phyloP scores from a whole-genome alignment of 1,284 basidiomycete species.

The Fistulina hepatica region DNA sequence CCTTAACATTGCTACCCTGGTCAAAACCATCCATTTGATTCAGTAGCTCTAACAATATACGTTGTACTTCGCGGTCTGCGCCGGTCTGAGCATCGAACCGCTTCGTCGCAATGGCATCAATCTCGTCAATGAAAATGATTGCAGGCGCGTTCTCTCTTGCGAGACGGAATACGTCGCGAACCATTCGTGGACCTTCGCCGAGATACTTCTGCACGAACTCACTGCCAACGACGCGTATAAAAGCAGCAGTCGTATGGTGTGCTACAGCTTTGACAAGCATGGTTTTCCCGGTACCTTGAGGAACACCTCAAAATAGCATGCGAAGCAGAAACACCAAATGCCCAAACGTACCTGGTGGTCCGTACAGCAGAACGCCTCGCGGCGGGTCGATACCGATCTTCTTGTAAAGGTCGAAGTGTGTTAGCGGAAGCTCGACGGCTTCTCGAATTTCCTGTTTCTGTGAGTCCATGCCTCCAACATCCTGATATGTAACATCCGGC shows the following conservation, averaged over 20 bases:
- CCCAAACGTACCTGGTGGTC: conserved; percentile 77
- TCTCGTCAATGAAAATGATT: conserved; percentile 99
- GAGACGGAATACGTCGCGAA: conserved; percentile 96
- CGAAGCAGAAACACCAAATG: not conserved
- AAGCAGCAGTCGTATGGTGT: conserved; percentile 92
- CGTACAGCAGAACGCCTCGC: conserved; percentile 86
- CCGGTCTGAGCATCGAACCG: conserved; percentile 99
- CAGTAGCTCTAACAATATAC: conserved; percentile 94
- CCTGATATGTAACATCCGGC: conserved; percentile 96
- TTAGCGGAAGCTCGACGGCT: conserved; percentile 96
- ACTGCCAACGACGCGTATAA: conserved; percentile 96
- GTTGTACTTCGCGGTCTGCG: conserved; percentile 97
- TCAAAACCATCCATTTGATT: conserved; percentile 99
- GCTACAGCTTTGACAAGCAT: conserved; percentile 99
- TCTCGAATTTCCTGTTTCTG: conserved; percentile 99
- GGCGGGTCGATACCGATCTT: conserved; percentile 99
- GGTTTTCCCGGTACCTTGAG: conserved; percentile 90
- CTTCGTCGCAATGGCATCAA: conserved; percentile 99
- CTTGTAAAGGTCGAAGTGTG: conserved; percentile 96
- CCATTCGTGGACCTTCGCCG: conserved; percentile 99
- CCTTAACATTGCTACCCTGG: conserved; percentile 98
- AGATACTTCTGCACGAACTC: conserved; percentile 99
- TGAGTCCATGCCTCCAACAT: conserved; percentile 94
- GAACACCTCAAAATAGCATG: conserved; percentile 3
- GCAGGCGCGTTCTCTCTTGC: conserved; percentile 95